Percentiles rank a stretch among this genome's conserved stretches.
Evolutionary conservation across 257 asterid species (phyloP).

Genomic region (Capsicum rhomboideum): DNA sequence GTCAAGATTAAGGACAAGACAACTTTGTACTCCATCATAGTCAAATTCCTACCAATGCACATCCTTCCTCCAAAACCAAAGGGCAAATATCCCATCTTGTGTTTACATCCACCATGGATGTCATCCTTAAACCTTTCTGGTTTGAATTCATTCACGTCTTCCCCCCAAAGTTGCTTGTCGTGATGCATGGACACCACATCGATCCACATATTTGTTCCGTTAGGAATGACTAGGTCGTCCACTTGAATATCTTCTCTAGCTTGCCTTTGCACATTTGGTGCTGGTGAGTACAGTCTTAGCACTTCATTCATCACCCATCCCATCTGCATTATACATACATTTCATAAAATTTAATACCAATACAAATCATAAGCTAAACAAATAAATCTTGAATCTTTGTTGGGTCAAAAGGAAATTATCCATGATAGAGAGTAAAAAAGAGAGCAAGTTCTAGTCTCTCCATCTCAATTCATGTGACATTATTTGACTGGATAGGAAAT

Average conservation of each 20-base stretch:
- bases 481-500: neutral
- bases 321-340: slow-evolving; percentile 42
- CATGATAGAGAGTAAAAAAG: neutral
- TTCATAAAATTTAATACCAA: neutral
- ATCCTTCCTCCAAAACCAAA: slow-evolving; percentile 93
- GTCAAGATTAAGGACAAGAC: slow-evolving; percentile 48
- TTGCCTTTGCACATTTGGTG: slow-evolving; percentile 80
- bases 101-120: slow-evolving; percentile 57
- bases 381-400: neutral
- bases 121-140: slow-evolving; percentile 59
- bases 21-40: slow-evolving; percentile 68
- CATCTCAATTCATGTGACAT: neutral
- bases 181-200: slow-evolving; percentile 86
- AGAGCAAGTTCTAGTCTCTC: too few species aligned
- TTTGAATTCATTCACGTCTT: slow-evolving; percentile 62
- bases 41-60: slow-evolving; percentile 72
- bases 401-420: too few species aligned
- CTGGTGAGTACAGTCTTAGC: slow-evolving; percentile 63
- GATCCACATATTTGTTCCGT: slow-evolving; percentile 80
- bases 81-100: slow-evolving; percentile 84
- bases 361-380: neutral
- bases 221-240: slow-evolving; percentile 42
- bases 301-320: slow-evolving; percentile 91
- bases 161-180: slow-evolving; percentile 61
- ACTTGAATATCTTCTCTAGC: slow-evolving; percentile 57